Base-by-base conservation (phyloP, 2,329 filamentous ascomycete species). In the Clonostachys rosea region DNA sequence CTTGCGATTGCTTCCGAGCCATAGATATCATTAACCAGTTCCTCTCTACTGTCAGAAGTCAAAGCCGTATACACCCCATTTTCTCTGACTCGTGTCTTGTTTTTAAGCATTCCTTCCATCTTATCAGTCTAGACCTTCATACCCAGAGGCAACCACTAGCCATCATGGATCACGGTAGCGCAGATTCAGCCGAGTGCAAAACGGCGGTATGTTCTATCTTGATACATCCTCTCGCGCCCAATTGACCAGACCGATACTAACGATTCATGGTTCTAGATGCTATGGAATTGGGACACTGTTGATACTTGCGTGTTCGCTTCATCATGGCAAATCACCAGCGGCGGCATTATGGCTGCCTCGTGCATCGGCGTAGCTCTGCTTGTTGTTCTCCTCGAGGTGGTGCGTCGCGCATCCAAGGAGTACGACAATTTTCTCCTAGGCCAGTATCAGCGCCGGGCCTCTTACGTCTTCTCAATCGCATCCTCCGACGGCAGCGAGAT, bases 221-320 rank as follows among this genome's bases (percentile, higher is more conserved):
- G 24, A 30, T 10, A 3, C 24, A 30, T 30, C 24, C 24, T 30
- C 24, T 30, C 24, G 24, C 10, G 24, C 24, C 24, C 24, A 10
- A 30, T 30, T 30, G 3, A 30, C 24, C 24, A 30, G 24, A 30
- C 30, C 3, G 4, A 30, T 2, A 30, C 9, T 30, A 30, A 30
- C 24, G 24, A 30, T 30, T 30, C 24, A 10, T 30, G 24, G 10
- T 30, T 30, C 24, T 40, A 88, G 84, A 90, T 89, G 86, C 69
- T 88, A 34, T 89, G 86, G 86, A 90, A 89, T 61, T 89, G 86
- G 85, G 74, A 86, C 64, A 85, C 82, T 3, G 73, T 87, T 58
- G 81, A 87, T 59, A 69, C 83, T 17, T 89, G 83, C 67, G 91
- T 92, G 73, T 74, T 92, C 55, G 70, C 86, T 16, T 57, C 63